A percentile compares a stretch with the other conserved stretches of the same genome.
Conservation (phyloP, 768 basidiomycete species). For the Mrakia frigida region DNA sequence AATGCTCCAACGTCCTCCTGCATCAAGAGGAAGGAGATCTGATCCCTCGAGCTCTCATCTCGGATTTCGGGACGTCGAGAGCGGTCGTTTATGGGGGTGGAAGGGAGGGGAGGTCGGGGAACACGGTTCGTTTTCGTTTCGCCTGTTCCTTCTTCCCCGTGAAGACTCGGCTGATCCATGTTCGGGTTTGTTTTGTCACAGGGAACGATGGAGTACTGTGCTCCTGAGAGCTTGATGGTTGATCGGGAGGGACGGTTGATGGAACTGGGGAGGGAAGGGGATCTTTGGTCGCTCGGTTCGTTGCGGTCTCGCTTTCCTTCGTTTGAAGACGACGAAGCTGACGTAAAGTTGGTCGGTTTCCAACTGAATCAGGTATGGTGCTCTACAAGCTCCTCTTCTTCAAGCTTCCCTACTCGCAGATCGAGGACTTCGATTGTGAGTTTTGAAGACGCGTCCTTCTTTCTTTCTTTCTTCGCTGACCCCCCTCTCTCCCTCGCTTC, state of each 20-base stretch:
- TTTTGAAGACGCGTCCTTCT: background rate
- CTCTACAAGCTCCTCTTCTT: conserved; percentile 90
- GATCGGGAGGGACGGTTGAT: conserved; percentile 59
- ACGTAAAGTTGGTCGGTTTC: background rate
- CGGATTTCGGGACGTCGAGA: conserved; percentile 26
- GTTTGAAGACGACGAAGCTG: too few relatives aligned
- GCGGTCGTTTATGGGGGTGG: conserved; percentile 26
- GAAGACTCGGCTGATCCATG: background rate
- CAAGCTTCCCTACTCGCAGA: conserved; percentile 71
- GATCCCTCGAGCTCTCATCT: conserved; percentile 52
- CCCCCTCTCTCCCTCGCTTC: background rate
- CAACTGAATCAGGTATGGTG: conserved; percentile 57
- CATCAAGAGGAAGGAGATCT: conserved; percentile 83
- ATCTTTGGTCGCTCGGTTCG: conserved; percentile 89
- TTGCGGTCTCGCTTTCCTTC: background rate
- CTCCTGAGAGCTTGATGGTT: conserved; percentile 77
- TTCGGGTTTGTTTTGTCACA: background rate
- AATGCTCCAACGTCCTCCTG: conserved; percentile 86
- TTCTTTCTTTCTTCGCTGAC: background rate
- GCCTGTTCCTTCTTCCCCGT: background rate
- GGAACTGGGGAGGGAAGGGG: conserved; percentile 77
- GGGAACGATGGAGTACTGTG: conserved; percentile 37
- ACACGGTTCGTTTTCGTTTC: conserved; percentile 1
- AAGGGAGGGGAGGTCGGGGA: conserved; percentile 42
- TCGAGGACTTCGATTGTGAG: conserved; percentile 56